Evolutionary conservation across 176 grass and related monocot genomes (phyloP).

Genomic region (Tuctoria greenei): DNA sequence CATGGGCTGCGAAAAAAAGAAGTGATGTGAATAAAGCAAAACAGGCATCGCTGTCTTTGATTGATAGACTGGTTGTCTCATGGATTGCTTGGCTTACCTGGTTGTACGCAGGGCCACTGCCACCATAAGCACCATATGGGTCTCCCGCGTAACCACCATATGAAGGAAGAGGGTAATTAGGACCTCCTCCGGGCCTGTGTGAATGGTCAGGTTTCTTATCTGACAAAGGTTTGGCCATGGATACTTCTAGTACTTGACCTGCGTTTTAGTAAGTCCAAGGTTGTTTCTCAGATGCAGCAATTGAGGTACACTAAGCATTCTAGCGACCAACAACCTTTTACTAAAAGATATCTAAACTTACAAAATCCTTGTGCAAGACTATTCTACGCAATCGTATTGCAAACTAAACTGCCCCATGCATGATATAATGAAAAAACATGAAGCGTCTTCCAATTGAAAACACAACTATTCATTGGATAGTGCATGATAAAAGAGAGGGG

Average conservation of each 20-base stretch:
- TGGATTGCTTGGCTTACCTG: constrained; percentile 49
- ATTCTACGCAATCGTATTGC: not conserved
- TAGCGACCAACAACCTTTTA: not conserved
- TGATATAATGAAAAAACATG: not conserved
- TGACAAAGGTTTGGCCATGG: constrained; percentile 86
- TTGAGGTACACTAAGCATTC: not conserved
- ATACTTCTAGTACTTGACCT: constrained; percentile 85
- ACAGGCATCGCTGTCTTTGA: not conserved
- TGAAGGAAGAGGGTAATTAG: constrained; percentile 58
- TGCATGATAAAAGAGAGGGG: not conserved
- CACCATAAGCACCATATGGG: constrained; percentile 90
- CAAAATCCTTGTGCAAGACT: not conserved
- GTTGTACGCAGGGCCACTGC: constrained; percentile 57
- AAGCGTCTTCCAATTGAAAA: not conserved
- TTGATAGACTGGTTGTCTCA: not conserved
- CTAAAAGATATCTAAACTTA: constrained; percentile 8
- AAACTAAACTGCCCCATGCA: not conserved
- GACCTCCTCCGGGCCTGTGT: constrained; percentile 50
- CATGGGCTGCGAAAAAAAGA: constrained; percentile 60
- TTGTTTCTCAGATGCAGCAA: not conserved
- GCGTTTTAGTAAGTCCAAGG: constrained; percentile 3
- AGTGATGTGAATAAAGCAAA: not conserved
- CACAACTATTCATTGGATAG: not conserved
- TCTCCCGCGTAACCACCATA: constrained; percentile 69
- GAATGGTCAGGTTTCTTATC: constrained; percentile 78